These are phyloP conservation scores for Penicillium sp. DNA, from an alignment of 2,329 filamentous ascomycete genomes.

Conservation along the genomic window DNA sequence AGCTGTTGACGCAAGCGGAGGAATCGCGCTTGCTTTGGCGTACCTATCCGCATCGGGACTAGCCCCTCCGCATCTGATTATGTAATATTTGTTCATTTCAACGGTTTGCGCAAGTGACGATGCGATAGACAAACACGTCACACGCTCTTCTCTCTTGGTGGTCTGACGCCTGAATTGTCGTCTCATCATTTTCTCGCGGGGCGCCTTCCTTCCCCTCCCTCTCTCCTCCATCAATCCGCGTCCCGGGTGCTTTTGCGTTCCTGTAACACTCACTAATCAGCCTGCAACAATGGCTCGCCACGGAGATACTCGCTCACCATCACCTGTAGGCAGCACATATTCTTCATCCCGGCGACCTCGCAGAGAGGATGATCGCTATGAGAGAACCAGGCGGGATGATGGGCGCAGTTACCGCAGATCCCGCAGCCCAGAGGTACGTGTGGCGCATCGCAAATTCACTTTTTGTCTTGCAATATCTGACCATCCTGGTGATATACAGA, in stretches of 20 bases:
- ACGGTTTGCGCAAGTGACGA: neutral
- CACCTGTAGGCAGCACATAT: slow-evolving; percentile 82
- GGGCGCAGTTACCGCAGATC: slow-evolving; percentile 47
- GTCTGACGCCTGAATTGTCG: slow-evolving; percentile 1
- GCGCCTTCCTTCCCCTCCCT: neutral
- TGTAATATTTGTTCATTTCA: neutral
- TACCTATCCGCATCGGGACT: slow-evolving; percentile 23
- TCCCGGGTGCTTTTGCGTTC: slow-evolving; percentile 32
- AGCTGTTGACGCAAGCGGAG: slow-evolving; percentile 32
- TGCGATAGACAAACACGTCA: neutral
- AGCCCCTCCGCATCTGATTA: neutral
- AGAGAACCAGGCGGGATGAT: slow-evolving; percentile 53
- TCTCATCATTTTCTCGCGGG: neutral
- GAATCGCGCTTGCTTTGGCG: slow-evolving; percentile 26
- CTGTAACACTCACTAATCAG: slow-evolving; percentile 51
- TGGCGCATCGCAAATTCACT: slow-evolving; percentile 1
- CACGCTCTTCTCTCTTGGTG: neutral
- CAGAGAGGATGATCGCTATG: slow-evolving; percentile 54
- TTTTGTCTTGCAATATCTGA: slow-evolving; percentile 10
- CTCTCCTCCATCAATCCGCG: slow-evolving; percentile 10
- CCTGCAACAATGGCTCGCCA: slow-evolving; percentile 59
- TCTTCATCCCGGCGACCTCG: slow-evolving; percentile 65
- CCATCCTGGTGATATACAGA: slow-evolving; percentile 39
- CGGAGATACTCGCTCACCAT: slow-evolving; percentile 78
- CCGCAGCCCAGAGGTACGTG: slow-evolving; percentile 49